Conservation (phyloP, 108 stramenopile genomes). For the Aurantiochytrium sp. region DNA sequence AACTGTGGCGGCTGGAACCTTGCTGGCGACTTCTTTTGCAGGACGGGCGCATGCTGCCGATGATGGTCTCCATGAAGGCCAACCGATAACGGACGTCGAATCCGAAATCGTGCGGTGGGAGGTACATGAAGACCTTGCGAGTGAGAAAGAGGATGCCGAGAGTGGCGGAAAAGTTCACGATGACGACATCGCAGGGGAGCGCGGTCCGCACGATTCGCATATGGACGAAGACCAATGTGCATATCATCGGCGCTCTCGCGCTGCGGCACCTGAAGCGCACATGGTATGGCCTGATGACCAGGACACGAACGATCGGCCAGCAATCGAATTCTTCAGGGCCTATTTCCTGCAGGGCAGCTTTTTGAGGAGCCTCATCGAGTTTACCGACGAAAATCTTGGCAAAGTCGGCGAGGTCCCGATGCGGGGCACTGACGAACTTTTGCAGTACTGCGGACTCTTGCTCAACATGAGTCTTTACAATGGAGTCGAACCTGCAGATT, state of each 20-base stretch:
- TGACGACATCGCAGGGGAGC: not conserved
- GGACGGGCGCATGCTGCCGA: not conserved
- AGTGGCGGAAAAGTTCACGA: not conserved
- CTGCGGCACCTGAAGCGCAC: too few species aligned
- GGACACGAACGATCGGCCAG: not conserved
- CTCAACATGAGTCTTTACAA: not conserved
- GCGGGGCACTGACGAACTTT: not conserved
- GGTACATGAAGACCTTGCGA: not conserved
- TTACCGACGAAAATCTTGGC: not conserved
- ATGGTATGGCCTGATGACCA: not conserved
- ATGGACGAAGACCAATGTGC: not conserved
- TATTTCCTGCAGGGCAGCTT: not conserved
- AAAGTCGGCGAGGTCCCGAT: not conserved
- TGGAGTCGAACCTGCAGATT: not conserved
- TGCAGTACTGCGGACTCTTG: not conserved
- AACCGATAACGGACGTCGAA: not conserved
- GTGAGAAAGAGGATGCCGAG: not conserved
- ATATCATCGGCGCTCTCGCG: too few species aligned
- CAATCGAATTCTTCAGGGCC: not conserved
- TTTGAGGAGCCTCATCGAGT: not conserved
- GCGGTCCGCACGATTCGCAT: not conserved
- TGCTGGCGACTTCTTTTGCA: too few species aligned
- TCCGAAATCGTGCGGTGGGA: not conserved
- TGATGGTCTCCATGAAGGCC: not conserved
- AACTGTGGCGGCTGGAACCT: too few species aligned